Evolutionary conservation across 2,329 filamentous ascomycete genomes (phyloP), one percentile per base, ranked within the genome.

Genomic region (Arthrobotrys sinensis): DNA sequence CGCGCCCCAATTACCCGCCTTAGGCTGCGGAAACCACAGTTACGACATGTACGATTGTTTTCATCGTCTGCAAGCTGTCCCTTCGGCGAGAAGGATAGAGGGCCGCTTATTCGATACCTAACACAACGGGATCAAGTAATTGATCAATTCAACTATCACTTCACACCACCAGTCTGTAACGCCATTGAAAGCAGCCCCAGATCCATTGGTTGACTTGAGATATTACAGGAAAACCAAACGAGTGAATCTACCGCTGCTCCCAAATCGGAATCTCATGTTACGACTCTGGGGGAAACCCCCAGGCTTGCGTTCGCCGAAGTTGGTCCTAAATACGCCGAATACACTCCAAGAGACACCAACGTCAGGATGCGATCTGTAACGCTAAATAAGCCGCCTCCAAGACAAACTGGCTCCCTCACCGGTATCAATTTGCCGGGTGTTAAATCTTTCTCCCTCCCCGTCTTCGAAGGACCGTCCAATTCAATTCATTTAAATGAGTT

Each of bases 381-480:
- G 21, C 0, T 60, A 19, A 36, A 28, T 12, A 36, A 24, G 19
- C 4, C 19, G 12, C 16, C 36, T 28, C 2, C 8, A 40, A 60
- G 55, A 28, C 8, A 8, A 24, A 1, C 16, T 8, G 55, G 55
- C n/a, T 16, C 55, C 12, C 55, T 40, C 8, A 24, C 36, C 12
- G 55, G 55, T 28, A 38, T 60, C 19, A 1, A 40, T 8, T 19
- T 60, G 43, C 11, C 55, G 8, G 36, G 55, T 28, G 19, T 60
- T 36, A 19, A n/a, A 8, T 0, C 8, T 14, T 32, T 48, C 11
- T 34, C 24, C 11, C 52, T 64, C 8, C 65, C 72, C 19, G 36
- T 38, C 11, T 77, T 71, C 38, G 24, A 66, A 19, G 73, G 73
- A 11, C 72, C 72, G 7, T 38, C 73, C n/a, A 62, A 52, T 38